phyloP scores from a whole-genome alignment of 352 stramenopile species.

The Globisporangium polare region DNA sequence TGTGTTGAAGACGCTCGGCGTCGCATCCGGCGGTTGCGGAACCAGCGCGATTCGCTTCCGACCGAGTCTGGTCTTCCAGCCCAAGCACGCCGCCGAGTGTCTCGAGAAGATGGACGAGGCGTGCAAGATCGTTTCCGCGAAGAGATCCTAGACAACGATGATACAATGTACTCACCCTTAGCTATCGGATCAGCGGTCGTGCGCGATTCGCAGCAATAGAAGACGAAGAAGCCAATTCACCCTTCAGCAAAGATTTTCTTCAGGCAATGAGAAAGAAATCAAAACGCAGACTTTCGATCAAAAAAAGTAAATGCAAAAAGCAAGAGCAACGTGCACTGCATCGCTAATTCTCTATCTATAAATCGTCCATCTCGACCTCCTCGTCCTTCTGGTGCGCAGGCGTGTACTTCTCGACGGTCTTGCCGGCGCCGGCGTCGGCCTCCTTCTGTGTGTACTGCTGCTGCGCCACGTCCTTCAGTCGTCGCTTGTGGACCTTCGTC shows the following conservation, averaged over 20 bases:
- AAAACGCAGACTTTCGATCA: background rate
- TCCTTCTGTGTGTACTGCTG: constrained; percentile 88
- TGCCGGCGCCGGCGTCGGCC: constrained; percentile 66
- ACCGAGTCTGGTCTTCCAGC: constrained; percentile 73
- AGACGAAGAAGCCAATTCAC: background rate
- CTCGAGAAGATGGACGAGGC: constrained; percentile 65
- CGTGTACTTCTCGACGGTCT: constrained; percentile 69
- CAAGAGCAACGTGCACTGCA: background rate
- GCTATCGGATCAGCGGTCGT: background rate
- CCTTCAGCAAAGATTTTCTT: too few relatives aligned
- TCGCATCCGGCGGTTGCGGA: constrained; percentile 66
- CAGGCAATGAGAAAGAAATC: too few relatives aligned
- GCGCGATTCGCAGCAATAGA: background rate
- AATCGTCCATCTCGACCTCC: constrained; percentile 50
- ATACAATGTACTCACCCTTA: background rate
- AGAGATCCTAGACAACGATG: constrained; percentile 1
- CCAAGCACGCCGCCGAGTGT: constrained; percentile 67
- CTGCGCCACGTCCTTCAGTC: constrained; percentile 87
- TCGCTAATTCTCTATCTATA: constrained; percentile 44
- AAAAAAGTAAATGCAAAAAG: background rate
- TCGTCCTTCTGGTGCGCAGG: constrained; percentile 38
- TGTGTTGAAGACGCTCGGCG: constrained; percentile 52
- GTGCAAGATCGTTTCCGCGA: constrained; percentile 30
- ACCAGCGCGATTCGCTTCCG: constrained; percentile 71
- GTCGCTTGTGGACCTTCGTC: constrained; percentile 86